Evolutionary conservation across 139 green algal genomes (phyloP), one percentile per base, ranked within the genome.

Genomic region (Chlorella vulgaris): DNA sequence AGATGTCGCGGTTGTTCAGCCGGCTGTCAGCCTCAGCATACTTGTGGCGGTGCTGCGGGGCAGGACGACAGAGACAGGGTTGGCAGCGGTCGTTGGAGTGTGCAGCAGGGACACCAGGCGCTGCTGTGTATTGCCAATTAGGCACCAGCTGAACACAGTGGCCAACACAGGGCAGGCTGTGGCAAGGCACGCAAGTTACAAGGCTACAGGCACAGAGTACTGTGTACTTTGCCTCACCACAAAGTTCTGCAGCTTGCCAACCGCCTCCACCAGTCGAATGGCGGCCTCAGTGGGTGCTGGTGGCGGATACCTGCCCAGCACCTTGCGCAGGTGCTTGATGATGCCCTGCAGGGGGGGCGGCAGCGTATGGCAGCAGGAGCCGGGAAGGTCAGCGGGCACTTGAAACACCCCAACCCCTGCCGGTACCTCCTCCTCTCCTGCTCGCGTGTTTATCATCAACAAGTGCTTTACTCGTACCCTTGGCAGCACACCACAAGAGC

Each of bases 251-350:
- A 88, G 82, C 70, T 88, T 69, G 43, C 87, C 87, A 5, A 91
- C 84, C 7, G 82, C 81, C 68, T 88, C 82, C 69, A 91, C 78
- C 77, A 92, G 67, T n/a, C 82, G 82, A 38, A 92, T 86, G 22
- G 89, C 87, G 4, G 82, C 50, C 40, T 76, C 42, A 21, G 67
- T 88, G 51, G 89, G 89, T 26, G 87, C 81, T 2, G 83, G 85
- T 3, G 89, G 89, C 62, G 89, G 89, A 68, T 78, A 74, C 13
- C 53, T 36, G 21, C 47, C n/a, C 80, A 92, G 67, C 38, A 87
- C 78, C 21, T 81, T 62, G 70, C 51, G 42, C 69, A 92, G 76
- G 31, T 88, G 61, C 31, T 26, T 50, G 65, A 89, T 70, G 31
- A 87, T 85, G 60, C 76, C 74, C 83, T 86, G 83, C 35, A 38